Percentiles rank a stretch among this genome's conserved stretches.
Evolutionary conservation across 768 basidiomycete genomes (phyloP).

Genomic region (Pholiota conissans): DNA sequence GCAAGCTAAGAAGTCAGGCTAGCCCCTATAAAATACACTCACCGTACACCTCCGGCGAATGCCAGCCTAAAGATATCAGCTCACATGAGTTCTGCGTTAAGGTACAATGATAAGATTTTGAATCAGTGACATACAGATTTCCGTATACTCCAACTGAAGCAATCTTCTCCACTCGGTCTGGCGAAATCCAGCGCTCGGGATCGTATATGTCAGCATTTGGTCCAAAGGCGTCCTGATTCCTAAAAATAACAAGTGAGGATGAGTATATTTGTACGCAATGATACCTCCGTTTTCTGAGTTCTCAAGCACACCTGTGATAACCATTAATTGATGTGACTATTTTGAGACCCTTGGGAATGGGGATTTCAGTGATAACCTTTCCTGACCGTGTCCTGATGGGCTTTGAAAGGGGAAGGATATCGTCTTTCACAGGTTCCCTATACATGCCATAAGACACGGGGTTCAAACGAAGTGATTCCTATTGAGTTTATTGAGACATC

Average conservation of each 20-base stretch:
- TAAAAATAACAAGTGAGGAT: constrained; percentile 14
- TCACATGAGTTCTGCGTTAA: too few species aligned
- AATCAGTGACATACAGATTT: too few species aligned
- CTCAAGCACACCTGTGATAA: constrained; percentile 46
- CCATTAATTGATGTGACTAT: constrained; percentile 50
- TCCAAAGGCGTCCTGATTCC: constrained; percentile 45
- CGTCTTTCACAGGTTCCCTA: constrained; percentile 47
- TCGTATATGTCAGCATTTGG: constrained; percentile 46
- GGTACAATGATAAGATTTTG: too few species aligned
- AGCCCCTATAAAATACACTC: constrained; percentile 4
- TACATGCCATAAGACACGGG: constrained; percentile 35
- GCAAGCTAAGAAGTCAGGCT: not conserved
- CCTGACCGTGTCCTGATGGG: constrained; percentile 49
- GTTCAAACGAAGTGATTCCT: constrained; percentile 50
- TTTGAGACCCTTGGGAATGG: constrained; percentile 50
- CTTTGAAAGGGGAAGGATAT: constrained; percentile 56
- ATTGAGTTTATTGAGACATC: not conserved
- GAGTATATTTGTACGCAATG: not conserved
- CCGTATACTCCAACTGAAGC: constrained; percentile 48
- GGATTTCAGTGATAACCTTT: constrained; percentile 42
- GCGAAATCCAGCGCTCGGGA: constrained; percentile 49
- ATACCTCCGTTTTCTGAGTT: too few species aligned
- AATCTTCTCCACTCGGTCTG: constrained; percentile 35
- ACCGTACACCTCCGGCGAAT: constrained; percentile 34
- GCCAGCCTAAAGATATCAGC: constrained; percentile 25